A percentile compares a stretch with the other conserved stretches of the same genome.
phyloP scores from a whole-genome alignment of 352 stramenopile genomes.

The Discostella stelligera region DNA sequence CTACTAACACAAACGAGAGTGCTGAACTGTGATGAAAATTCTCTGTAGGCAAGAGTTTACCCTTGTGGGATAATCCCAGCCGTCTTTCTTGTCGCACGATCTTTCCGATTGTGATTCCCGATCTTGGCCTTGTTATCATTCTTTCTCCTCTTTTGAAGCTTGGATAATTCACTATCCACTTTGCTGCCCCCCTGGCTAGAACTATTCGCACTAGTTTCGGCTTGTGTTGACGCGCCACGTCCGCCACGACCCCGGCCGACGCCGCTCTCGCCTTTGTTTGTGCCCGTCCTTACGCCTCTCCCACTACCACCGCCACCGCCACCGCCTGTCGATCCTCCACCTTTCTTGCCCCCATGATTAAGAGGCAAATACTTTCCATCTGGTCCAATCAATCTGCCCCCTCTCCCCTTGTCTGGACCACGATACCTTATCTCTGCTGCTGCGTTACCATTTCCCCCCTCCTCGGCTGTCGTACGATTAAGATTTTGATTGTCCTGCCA shows the following conservation, averaged over 20 bases:
- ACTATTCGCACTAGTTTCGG: neutral
- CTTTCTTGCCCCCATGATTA: slow-evolving; percentile 49
- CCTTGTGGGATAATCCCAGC: slow-evolving; percentile 26
- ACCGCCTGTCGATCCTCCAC: neutral
- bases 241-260: slow-evolving; percentile 9
- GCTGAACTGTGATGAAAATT: neutral
- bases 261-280: slow-evolving; percentile 7
- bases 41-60: neutral
- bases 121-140: slow-evolving; percentile 72
- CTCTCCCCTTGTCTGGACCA: slow-evolving; percentile 77
- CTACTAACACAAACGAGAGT: neutral
- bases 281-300: neutral
- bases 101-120: slow-evolving; percentile 60
- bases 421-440: slow-evolving; percentile 46
- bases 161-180: slow-evolving; percentile 45
- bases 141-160: slow-evolving; percentile 68
- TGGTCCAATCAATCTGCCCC: slow-evolving; percentile 69
- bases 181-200: slow-evolving; percentile 37
- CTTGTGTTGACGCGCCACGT: slow-evolving; percentile 3
- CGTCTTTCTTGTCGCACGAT: slow-evolving; percentile 57
- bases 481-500: slow-evolving; percentile 74
- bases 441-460: slow-evolving; percentile 32
- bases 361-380: slow-evolving; percentile 73
- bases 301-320: neutral
- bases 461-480: slow-evolving; percentile 42